These are phyloP conservation scores for Fusarium tuaranense DNA, from an alignment of 2,329 filamentous ascomycete species.

Conservation along the genomic window DNA sequence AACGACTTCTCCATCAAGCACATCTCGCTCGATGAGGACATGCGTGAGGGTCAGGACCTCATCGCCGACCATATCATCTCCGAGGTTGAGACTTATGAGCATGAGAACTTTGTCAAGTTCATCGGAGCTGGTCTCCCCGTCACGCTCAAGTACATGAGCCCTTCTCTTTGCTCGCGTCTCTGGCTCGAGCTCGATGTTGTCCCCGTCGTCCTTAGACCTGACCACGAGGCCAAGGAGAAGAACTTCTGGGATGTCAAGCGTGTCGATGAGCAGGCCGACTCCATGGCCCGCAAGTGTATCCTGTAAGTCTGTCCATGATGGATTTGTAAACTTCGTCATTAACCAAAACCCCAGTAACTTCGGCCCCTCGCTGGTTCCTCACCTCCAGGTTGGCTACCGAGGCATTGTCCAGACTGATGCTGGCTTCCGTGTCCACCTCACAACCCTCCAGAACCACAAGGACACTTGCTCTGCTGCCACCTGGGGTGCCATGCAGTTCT, in stretches of 20 bases:
- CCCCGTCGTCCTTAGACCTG: constrained; percentile 71
- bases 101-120: constrained; percentile 78
- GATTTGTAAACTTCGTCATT: background rate
- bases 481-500: constrained; percentile 74
- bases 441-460: constrained; percentile 67
- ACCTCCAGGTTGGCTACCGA: constrained; percentile 74
- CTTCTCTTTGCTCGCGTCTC: constrained; percentile 74
- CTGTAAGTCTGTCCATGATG: constrained; percentile 60
- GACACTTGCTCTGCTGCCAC: constrained; percentile 70
- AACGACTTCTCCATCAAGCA: constrained; percentile 76
- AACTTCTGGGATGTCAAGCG: constrained; percentile 65
- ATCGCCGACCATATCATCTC: constrained; percentile 71
- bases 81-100: constrained; percentile 69
- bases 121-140: constrained; percentile 78
- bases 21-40: constrained; percentile 59
- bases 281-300: constrained; percentile 82
- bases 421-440: constrained; percentile 71
- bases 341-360: constrained; percentile 65
- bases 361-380: constrained; percentile 76
- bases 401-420: constrained; percentile 79
- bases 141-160: constrained; percentile 69
- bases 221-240: constrained; percentile 56
- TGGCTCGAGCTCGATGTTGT: constrained; percentile 84
- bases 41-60: constrained; percentile 55
- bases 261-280: constrained; percentile 86